Percentiles rank a stretch among this genome's conserved stretches.
Evolutionary conservation across 2,329 filamentous ascomycete species (phyloP).

Genomic region (Apiospora koreana): DNA sequence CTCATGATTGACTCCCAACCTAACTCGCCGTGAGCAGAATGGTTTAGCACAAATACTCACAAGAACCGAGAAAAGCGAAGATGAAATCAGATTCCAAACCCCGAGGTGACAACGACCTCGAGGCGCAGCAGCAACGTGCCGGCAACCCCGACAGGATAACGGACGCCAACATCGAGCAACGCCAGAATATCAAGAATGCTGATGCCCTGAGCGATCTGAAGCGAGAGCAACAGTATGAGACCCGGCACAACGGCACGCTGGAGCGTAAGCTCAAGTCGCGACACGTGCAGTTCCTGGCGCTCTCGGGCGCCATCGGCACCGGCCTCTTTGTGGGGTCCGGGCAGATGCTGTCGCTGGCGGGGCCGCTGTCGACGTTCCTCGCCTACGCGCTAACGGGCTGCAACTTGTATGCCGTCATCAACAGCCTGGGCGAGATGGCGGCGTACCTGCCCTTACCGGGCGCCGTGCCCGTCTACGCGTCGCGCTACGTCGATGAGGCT

Average conservation of each 20-base stretch:
- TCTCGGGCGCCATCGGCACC: conserved; percentile 74
- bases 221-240: conserved; percentile 15
- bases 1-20: not conserved
- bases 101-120: not conserved
- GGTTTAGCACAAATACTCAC: not conserved
- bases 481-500: conserved; percentile 77
- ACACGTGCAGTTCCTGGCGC: conserved; percentile 64
- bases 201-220: conserved; percentile 23
- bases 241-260: conserved; percentile 33
- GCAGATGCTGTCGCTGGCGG: conserved; percentile 52
- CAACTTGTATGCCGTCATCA: conserved; percentile 80
- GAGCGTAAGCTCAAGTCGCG: conserved; percentile 39
- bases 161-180: not conserved
- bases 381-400: conserved; percentile 69
- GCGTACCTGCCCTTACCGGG: conserved; percentile 76
- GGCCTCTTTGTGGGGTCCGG: conserved; percentile 73
- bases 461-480: conserved; percentile 80
- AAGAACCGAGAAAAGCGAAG: not conserved
- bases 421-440: conserved; percentile 80
- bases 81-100: not conserved
- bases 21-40: not conserved
- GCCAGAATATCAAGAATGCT: conserved; percentile 19
- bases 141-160: not conserved
- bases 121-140: not conserved
- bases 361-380: conserved; percentile 69